Conservation (phyloP, 1,139 yeast species). For the Yamadazyma mexicana region DNA sequence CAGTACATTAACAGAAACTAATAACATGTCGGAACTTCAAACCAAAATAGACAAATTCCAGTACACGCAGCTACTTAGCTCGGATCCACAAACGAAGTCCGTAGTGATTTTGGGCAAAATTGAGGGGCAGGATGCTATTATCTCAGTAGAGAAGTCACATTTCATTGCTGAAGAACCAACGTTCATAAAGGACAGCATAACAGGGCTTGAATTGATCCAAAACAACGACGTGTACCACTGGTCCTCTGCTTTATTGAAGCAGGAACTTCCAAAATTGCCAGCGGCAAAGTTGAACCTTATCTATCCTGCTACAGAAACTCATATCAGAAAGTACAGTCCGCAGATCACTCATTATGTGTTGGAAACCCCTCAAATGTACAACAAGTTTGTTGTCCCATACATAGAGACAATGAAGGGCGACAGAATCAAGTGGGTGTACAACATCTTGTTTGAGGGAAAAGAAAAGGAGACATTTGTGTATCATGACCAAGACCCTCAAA, state of each 20-base stretch:
- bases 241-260: slow-evolving; percentile 60
- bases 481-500: slow-evolving; percentile 54
- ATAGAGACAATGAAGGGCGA: slow-evolving; percentile 75
- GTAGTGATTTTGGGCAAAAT: slow-evolving; percentile 68
- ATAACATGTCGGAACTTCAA: neutral
- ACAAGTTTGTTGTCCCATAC: slow-evolving; percentile 65
- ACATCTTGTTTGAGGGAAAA: slow-evolving; percentile 77
- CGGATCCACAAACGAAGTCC: slow-evolving; percentile 66
- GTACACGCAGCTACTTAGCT: slow-evolving; percentile 41
- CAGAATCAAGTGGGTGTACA: slow-evolving; percentile 85
- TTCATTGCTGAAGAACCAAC: slow-evolving; percentile 36
- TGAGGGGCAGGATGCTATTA: slow-evolving; percentile 59
- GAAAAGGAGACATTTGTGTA: slow-evolving; percentile 78
- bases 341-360: slow-evolving; percentile 59
- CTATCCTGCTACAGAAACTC: slow-evolving; percentile 88
- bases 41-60: slow-evolving; percentile 30
- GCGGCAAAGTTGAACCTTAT: slow-evolving; percentile 74
- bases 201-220: slow-evolving; percentile 48
- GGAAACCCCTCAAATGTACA: slow-evolving; percentile 83
- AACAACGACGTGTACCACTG: slow-evolving; percentile 82
- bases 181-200: slow-evolving; percentile 23
- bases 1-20: too few species aligned
- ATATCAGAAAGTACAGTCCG: slow-evolving; percentile 68
- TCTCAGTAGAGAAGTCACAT: slow-evolving; percentile 71
- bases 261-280: slow-evolving; percentile 49